Evolutionary conservation across 139 green algal genomes (phyloP).

Genomic region (Chlorella sorokiniana): DNA sequence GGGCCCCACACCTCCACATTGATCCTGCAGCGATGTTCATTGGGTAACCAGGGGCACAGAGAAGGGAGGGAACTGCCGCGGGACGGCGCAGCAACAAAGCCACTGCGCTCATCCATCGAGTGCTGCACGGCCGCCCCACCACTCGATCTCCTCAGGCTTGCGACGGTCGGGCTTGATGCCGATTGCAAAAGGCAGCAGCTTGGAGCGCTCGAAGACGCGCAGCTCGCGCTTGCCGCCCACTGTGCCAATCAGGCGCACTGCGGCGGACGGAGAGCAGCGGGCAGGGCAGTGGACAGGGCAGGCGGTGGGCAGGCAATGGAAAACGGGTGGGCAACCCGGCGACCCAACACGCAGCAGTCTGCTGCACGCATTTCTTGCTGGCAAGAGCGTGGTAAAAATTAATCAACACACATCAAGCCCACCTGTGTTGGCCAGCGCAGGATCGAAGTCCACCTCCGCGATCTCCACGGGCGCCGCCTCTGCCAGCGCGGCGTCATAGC

Average conservation of each 20-base stretch:
- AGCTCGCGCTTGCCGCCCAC: slow-evolving; percentile 39
- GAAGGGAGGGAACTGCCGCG: not conserved
- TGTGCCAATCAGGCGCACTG: slow-evolving; percentile 34
- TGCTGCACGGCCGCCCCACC: not conserved
- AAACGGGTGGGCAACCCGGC: not conserved
- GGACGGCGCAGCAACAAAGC: not conserved
- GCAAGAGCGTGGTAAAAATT: not conserved
- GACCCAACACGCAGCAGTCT: too few relatives aligned
- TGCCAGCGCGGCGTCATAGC: not conserved
- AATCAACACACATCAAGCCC: not conserved
- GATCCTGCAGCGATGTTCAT: slow-evolving; percentile 42
- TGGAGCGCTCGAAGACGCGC: slow-evolving; percentile 30
- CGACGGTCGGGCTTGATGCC: slow-evolving; percentile 24
- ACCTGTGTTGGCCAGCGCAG: slow-evolving; percentile 3
- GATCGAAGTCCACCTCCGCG: slow-evolving; percentile 26
- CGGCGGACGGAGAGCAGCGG: too few relatives aligned
- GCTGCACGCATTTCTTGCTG: not conserved
- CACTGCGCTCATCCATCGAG: not conserved
- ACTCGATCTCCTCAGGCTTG: slow-evolving; percentile 30
- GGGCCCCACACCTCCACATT: slow-evolving; percentile 43
- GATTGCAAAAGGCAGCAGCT: slow-evolving; percentile 32
- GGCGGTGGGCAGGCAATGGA: not conserved
- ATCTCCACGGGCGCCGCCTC: not conserved
- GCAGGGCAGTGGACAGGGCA: not conserved
- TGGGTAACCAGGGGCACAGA: too few relatives aligned